Evolutionary conservation across 2,329 filamentous ascomycete genomes (phyloP).

Genomic region (Westerdykella ornata): DNA sequence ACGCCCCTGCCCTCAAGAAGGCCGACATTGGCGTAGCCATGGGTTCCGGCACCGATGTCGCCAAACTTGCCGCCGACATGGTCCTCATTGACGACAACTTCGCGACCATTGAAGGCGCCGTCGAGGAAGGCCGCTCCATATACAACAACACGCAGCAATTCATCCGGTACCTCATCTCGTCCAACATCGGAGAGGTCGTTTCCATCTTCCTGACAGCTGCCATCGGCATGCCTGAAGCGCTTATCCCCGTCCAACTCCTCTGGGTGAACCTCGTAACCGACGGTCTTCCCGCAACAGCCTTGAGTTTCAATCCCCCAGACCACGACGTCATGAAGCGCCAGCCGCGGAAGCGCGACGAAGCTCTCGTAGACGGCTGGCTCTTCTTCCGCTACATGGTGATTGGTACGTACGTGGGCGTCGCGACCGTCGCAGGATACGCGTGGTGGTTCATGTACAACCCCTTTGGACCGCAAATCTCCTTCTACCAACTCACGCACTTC

Average conservation of each 20-base stretch:
- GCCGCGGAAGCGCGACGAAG: slow-evolving; percentile 86
- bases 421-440: slow-evolving; percentile 94
- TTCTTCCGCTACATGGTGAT: slow-evolving; percentile 98
- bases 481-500: slow-evolving; percentile 86
- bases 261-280: slow-evolving; percentile 99
- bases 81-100: slow-evolving; percentile 98
- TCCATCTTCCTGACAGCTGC: slow-evolving; percentile 98
- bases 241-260: slow-evolving; percentile 93
- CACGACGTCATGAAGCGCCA: slow-evolving; percentile 94
- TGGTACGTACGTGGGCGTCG: slow-evolving; percentile 86
- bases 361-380: slow-evolving; percentile 88
- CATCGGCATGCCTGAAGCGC: slow-evolving; percentile 91
- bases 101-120: slow-evolving; percentile 89
- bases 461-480: slow-evolving; percentile 82
- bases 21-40: slow-evolving; percentile 98
- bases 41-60: slow-evolving; percentile 95
- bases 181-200: slow-evolving; percentile 97
- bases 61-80: slow-evolving; percentile 96
- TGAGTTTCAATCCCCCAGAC: slow-evolving; percentile 98
- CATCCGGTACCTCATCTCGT: slow-evolving; percentile 97
- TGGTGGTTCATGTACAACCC: slow-evolving; percentile 99
- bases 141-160: slow-evolving; percentile 99
- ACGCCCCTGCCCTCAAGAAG: slow-evolving; percentile 95
- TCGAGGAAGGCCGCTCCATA: slow-evolving; percentile 95
- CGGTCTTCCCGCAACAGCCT: slow-evolving; percentile 87